Evolutionary conservation across 2,329 filamentous ascomycete genomes (phyloP).

Genomic region (Botrytis aclada): DNA sequence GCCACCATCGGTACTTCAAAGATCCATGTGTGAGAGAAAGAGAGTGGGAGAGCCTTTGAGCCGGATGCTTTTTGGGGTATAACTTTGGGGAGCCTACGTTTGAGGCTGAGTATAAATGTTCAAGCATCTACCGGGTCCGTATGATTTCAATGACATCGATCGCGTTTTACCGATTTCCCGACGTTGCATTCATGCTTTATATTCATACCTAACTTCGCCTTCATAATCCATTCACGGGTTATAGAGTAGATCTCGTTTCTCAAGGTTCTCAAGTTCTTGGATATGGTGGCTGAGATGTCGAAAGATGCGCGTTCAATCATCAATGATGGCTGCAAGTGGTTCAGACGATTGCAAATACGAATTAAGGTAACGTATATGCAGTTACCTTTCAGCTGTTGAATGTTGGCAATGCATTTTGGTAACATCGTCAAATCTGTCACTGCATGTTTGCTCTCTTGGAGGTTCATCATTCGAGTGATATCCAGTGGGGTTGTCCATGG

Average conservation of each 20-base stretch:
- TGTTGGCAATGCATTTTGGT: background rate
- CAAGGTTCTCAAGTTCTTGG: background rate
- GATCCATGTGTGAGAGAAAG: background rate
- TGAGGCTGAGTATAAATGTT: constrained; percentile 3
- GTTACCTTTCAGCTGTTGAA: background rate
- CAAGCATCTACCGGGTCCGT: background rate
- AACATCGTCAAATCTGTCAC: background rate
- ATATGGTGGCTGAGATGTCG: background rate
- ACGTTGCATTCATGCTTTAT: background rate
- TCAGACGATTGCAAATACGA: background rate
- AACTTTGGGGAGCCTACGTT: background rate
- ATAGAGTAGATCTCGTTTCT: background rate
- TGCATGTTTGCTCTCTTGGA: background rate
- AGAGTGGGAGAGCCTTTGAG: background rate
- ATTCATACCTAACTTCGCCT: background rate
- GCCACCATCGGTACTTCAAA: background rate
- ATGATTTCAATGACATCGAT: background rate
- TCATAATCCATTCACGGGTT: background rate
- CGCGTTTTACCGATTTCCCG: background rate
- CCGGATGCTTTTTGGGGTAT: background rate
- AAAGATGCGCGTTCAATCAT: background rate
- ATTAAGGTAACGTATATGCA: background rate
- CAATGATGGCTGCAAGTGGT: background rate
- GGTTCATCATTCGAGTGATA: background rate
- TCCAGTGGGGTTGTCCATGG: background rate